These are phyloP conservation scores for Leccinum pellstonianum DNA, from an alignment of 768 basidiomycete genomes.

Conservation along the genomic window DNA sequence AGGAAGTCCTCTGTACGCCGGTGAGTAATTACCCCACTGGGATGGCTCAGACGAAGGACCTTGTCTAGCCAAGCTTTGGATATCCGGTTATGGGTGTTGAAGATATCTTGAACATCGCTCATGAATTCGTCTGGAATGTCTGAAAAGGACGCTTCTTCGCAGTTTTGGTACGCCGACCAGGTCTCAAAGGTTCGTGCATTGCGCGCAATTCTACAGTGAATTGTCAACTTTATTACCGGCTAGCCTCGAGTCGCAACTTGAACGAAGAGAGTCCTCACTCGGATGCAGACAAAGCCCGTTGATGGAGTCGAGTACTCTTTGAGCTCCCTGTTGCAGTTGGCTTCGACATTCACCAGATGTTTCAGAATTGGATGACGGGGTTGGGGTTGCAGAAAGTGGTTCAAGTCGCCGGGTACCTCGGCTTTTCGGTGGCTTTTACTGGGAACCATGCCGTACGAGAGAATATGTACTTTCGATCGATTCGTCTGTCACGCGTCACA, in stretches of 20 bases:
- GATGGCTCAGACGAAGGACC: constrained; percentile 26
- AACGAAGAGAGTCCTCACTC: constrained; percentile 34
- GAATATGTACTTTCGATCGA: no score
- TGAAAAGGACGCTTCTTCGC: constrained; percentile 47
- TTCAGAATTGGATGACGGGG: neutral
- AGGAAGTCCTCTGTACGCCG: constrained; percentile 3
- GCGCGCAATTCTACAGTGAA: constrained; percentile 43
- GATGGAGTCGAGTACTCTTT: constrained; percentile 16
- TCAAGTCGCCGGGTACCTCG: constrained; percentile 2
- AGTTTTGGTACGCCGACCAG: constrained; percentile 49
- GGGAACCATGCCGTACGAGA: neutral
- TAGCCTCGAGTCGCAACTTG: neutral
- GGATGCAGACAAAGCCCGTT: constrained; percentile 45
- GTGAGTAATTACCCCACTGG: constrained; percentile 1
- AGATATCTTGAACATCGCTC: constrained; percentile 38
- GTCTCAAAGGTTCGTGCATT: constrained; percentile 49
- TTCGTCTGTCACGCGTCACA: no score
- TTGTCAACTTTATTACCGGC: constrained; percentile 2
- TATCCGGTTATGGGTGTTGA: constrained; percentile 36
- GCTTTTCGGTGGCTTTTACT: neutral
- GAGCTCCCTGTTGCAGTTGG: constrained; percentile 10
- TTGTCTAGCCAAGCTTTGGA: constrained; percentile 43
- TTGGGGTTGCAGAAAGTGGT: neutral
- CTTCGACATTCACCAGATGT: constrained; percentile 21
- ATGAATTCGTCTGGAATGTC: constrained; percentile 44